A percentile compares a stretch with the other conserved stretches of the same genome.
Evolutionary conservation across 768 basidiomycete species (phyloP).

Genomic region (Amyloporia xantha): DNA sequence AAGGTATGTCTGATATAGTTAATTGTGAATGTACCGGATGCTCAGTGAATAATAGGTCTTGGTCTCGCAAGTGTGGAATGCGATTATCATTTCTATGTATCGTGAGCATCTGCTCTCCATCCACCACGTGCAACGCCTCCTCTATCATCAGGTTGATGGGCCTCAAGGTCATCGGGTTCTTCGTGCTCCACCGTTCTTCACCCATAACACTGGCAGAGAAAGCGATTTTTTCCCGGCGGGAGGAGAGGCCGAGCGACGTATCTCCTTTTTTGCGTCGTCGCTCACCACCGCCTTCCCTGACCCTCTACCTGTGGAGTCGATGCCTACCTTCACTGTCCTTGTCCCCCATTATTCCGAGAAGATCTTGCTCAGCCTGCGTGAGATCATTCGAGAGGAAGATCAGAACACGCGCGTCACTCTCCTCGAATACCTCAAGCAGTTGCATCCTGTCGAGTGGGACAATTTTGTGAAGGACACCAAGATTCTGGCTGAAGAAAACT

Average conservation of each 20-base stretch:
- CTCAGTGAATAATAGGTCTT: slow-evolving; percentile 47
- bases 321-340: slow-evolving; percentile 99
- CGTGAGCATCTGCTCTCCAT: slow-evolving; percentile 97
- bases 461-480: slow-evolving; percentile 99
- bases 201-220: slow-evolving; percentile 75
- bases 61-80: slow-evolving; percentile 99
- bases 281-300: slow-evolving; percentile 94
- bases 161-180: slow-evolving; percentile 86
- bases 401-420: slow-evolving; percentile 94
- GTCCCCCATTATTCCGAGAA: slow-evolving; percentile 99
- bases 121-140: slow-evolving; percentile 93
- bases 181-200: slow-evolving; percentile 97
- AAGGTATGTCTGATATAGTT: slow-evolving; percentile 70
- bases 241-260: slow-evolving; percentile 94
- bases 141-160: slow-evolving; percentile 95
- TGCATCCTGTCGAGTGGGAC: slow-evolving; percentile 99
- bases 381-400: slow-evolving; percentile 98
- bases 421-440: slow-evolving; percentile 95
- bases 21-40: not conserved
- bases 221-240: slow-evolving; percentile 89
- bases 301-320: slow-evolving; percentile 91
- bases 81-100: slow-evolving; percentile 99
- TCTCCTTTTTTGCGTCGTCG: slow-evolving; percentile 98
- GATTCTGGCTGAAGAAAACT: slow-evolving; percentile 90
- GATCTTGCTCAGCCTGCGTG: slow-evolving; percentile 91